These are phyloP conservation scores for Cenococcum geophilum DNA, from an alignment of 495 filamentous ascomycete genomes.

Conservation along the genomic window DNA sequence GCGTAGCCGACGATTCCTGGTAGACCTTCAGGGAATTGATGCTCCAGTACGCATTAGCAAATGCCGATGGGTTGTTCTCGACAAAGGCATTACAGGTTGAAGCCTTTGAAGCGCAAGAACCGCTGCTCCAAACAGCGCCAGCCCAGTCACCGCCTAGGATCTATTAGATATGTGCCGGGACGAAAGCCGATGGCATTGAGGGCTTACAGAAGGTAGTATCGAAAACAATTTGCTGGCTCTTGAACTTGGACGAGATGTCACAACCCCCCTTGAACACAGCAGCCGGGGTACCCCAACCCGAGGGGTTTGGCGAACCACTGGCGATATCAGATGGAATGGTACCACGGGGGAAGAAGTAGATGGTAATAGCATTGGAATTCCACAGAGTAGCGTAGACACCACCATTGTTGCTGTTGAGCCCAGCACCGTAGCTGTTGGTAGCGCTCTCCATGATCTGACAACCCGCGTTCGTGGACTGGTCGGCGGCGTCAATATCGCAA, in stretches of 20 bases:
- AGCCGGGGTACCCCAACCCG: conserved; percentile 26
- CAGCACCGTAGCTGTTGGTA: conserved; percentile 30
- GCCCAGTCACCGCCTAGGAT: conserved; percentile 30
- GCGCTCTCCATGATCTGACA: conserved; percentile 26
- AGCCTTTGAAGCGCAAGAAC: conserved; percentile 26
- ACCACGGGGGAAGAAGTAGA: conserved; percentile 33
- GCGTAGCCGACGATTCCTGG: background rate
- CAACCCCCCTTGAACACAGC: conserved; percentile 30
- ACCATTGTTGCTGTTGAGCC: conserved; percentile 32
- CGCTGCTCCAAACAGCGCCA: conserved; percentile 26
- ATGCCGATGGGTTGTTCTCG: conserved; percentile 32
- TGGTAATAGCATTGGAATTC: conserved; percentile 30
- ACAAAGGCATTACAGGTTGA: conserved; percentile 35
- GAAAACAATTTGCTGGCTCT: conserved; percentile 32
- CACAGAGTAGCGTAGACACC: conserved; percentile 34
- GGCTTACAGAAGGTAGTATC: conserved; percentile 32
- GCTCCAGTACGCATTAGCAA: conserved; percentile 35
- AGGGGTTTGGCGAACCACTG: conserved; percentile 28
- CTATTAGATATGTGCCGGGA: background rate
- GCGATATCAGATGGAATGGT: conserved; percentile 21
- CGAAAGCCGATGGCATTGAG: background rate
- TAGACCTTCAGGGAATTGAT: conserved; percentile 34
- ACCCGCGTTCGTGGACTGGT: conserved; percentile 29
- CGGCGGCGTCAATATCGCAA: conserved; percentile 33
- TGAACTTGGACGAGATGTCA: conserved; percentile 29